phyloP scores from a whole-genome alignment of 2,329 filamentous ascomycete genomes.

The Ramularia endophylla region DNA sequence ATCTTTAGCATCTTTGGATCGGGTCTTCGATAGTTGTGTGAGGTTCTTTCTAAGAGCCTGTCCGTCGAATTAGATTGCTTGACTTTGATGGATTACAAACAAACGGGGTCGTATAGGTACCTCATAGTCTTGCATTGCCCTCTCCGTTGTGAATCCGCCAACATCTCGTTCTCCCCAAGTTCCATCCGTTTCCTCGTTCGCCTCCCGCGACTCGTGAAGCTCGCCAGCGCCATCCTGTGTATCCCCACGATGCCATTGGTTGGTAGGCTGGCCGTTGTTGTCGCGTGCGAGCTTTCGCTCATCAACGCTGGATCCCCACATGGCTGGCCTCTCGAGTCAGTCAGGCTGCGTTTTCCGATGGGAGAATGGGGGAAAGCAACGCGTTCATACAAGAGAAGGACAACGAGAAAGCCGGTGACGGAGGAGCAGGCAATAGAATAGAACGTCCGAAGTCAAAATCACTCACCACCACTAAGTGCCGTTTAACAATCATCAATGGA shows the following conservation, averaged over 20 bases:
- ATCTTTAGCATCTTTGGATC: constrained; percentile 28
- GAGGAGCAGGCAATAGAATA: too few species aligned
- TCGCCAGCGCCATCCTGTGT: constrained; percentile 22
- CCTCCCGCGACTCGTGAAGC: constrained; percentile 5
- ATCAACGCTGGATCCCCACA: constrained; percentile 27
- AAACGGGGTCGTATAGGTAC: too few species aligned
- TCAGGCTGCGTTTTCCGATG: too few species aligned
- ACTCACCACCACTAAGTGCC: too few species aligned
- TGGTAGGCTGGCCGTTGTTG: constrained; percentile 10
- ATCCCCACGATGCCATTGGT: constrained; percentile 23
- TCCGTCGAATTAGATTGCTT: too few species aligned
- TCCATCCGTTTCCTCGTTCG: constrained; percentile 36
- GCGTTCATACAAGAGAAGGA: too few species aligned
- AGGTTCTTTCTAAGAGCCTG: constrained; percentile 50
- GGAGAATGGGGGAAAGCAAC: too few species aligned
- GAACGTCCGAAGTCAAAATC: too few species aligned
- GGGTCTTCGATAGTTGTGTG: constrained; percentile 46
- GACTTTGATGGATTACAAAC: too few species aligned
- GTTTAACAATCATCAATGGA: too few species aligned
- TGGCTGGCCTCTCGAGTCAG: too few species aligned
- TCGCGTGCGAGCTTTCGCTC: constrained; percentile 21
- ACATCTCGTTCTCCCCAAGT: constrained; percentile 60
- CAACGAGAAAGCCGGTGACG: too few species aligned
- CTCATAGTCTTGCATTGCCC: constrained; percentile 56
- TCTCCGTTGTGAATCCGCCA: constrained; percentile 47